Evolutionary conservation across 1,284 basidiomycete species (phyloP).

Genomic region (Malassezia vespertilionis): DNA sequence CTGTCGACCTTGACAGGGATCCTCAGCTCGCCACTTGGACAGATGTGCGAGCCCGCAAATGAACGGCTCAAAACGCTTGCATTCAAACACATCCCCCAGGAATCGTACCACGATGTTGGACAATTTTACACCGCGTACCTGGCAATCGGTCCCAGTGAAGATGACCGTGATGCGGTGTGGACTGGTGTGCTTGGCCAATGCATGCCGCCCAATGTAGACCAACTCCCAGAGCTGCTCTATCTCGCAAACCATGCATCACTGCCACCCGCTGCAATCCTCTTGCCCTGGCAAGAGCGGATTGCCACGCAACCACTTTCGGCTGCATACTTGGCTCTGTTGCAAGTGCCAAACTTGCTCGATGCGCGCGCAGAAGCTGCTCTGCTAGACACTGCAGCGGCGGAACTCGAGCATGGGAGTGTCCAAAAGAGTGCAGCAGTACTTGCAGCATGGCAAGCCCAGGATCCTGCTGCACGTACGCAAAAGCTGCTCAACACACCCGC

Average conservation of each 20-base stretch:
- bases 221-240: conserved; percentile 3
- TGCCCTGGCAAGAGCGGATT: background rate
- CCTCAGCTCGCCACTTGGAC: background rate
- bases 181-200: background rate
- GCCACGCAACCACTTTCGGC: background rate
- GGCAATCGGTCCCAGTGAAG: background rate
- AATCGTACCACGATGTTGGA: background rate
- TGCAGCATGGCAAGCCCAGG: background rate
- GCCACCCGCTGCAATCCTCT: background rate
- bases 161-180: background rate
- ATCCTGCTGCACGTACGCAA: background rate
- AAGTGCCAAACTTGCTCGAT: background rate
- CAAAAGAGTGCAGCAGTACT: background rate
- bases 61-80: background rate
- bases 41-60: background rate
- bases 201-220: background rate
- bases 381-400: background rate
- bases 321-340: conserved; percentile 1
- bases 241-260: background rate
- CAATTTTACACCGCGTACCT: conserved; percentile 11
- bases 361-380: background rate
- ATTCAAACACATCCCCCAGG: background rate
- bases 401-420: background rate
- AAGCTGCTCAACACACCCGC: background rate
- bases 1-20: background rate